These are phyloP conservation scores for Pythium rhizo-oryzae DNA, from an alignment of 352 stramenopile species.

Conservation along the genomic window DNA sequence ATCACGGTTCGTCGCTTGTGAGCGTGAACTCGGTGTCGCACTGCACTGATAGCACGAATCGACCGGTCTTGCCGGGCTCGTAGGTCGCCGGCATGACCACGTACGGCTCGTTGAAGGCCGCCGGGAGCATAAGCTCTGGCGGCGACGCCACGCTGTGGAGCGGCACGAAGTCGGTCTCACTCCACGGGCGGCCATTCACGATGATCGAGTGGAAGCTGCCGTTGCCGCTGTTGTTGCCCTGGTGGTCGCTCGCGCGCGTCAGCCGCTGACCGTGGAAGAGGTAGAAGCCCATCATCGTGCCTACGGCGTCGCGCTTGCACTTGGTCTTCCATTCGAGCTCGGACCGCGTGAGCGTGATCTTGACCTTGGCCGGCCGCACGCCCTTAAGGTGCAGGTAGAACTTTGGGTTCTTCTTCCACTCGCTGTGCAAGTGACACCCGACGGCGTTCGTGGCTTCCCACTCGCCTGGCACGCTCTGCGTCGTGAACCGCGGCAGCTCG, in stretches of 20 bases:
- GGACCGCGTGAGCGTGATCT: slow-evolving; percentile 78
- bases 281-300: slow-evolving; percentile 92
- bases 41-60: slow-evolving; percentile 86
- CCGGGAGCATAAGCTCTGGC: slow-evolving; percentile 57
- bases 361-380: slow-evolving; percentile 68
- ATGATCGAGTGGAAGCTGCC: slow-evolving; percentile 42
- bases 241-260: slow-evolving; percentile 32
- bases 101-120: slow-evolving; percentile 81
- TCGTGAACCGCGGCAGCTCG: slow-evolving; percentile 58
- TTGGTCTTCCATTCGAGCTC: slow-evolving; percentile 84
- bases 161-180: slow-evolving; percentile 85
- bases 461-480: slow-evolving; percentile 79
- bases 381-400: slow-evolving; percentile 78
- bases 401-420: slow-evolving; percentile 91
- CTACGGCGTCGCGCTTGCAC: slow-evolving; percentile 83
- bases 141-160: slow-evolving; percentile 74
- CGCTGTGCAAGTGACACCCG: slow-evolving; percentile 77
- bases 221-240: slow-evolving; percentile 4
- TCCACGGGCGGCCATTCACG: slow-evolving; percentile 74
- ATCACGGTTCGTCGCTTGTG: slow-evolving; percentile 36
- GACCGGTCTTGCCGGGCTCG: slow-evolving; percentile 74
- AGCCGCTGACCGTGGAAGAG: slow-evolving; percentile 63
- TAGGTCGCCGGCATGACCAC: slow-evolving; percentile 91
- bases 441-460: slow-evolving; percentile 67
- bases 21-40: slow-evolving; percentile 86